Percentiles rank a stretch among this genome's conserved stretches.
Conservation (phyloP, 495 filamentous ascomycete species). For the Viridothelium virens region DNA sequence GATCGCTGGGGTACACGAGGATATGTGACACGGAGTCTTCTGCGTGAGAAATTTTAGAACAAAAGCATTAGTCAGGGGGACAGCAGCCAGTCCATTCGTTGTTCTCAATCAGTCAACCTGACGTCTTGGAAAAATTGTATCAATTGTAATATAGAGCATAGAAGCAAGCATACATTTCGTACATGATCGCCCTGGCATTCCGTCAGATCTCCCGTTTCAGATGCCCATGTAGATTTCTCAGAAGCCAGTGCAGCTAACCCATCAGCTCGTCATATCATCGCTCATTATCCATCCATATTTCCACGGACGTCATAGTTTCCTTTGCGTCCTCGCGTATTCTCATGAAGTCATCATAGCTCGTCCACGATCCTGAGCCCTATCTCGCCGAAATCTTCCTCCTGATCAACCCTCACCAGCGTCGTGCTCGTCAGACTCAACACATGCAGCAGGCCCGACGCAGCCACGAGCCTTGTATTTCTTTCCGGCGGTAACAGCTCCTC, state of each 20-base stretch:
- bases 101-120: not conserved
- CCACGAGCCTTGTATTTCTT: constrained; percentile 49
- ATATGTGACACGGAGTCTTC: no score
- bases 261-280: not conserved
- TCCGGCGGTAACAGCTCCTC: constrained; percentile 51
- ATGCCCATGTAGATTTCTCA: not conserved
- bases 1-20: no score
- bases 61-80: no score
- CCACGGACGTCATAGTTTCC: not conserved
- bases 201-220: not conserved
- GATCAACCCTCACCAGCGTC: constrained; percentile 48
- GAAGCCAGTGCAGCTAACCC: not conserved
- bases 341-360: not conserved
- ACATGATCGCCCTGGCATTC: not conserved
- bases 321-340: not conserved
- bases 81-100: not conserved
- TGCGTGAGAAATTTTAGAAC: no score
- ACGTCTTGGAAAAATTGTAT: not conserved
- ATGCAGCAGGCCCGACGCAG: constrained; percentile 67
- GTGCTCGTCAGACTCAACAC: constrained; percentile 62
- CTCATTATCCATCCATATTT: not conserved
- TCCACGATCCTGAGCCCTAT: constrained; percentile 26
- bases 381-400: constrained; percentile 41
- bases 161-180: not conserved
- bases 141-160: not conserved